These are phyloP conservation scores for Coemansia sp. DNA, from an alignment of 192 early-diverging fungal species.

Conservation along the genomic window DNA sequence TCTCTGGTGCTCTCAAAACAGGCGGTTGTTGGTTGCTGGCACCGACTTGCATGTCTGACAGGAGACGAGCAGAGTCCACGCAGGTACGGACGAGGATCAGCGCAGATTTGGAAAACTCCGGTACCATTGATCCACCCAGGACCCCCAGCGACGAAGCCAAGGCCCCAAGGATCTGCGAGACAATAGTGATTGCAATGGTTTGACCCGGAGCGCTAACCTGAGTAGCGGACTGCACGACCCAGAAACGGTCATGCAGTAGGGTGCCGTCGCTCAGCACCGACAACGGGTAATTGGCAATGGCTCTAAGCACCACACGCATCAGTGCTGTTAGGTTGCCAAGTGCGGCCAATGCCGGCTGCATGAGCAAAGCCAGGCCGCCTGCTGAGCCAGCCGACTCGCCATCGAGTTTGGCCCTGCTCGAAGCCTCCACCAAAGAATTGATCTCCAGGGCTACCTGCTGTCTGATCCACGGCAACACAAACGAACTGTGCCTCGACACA, in stretches of 20 bases:
- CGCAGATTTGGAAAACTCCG: not conserved
- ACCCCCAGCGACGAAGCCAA: not conserved
- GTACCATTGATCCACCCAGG: not conserved
- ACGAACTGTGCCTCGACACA: conserved; percentile 37
- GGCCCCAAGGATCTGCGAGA: conserved; percentile 14
- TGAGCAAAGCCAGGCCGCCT: not conserved
- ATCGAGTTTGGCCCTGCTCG: not conserved
- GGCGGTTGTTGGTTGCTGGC: conserved; percentile 10
- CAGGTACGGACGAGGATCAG: conserved; percentile 35
- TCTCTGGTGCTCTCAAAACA: conserved; percentile 9
- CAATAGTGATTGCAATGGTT: conserved; percentile 18
- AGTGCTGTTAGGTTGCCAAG: conserved; percentile 36
- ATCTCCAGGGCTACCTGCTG: conserved; percentile 35
- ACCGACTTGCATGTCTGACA: conserved; percentile 25
- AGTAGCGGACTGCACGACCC: conserved; percentile 26
- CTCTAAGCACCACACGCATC: conserved; percentile 32
- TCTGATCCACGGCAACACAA: conserved; percentile 46
- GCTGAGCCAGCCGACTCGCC: not conserved
- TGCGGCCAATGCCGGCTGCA: conserved; percentile 21
- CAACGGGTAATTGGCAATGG: conserved; percentile 39
- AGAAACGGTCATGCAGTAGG: conserved; percentile 31
- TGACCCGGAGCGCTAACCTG: conserved; percentile 41
- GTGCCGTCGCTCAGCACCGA: conserved; percentile 1
- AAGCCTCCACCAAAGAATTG: conserved; percentile 23
- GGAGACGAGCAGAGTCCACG: conserved; percentile 12